Conservation (phyloP, 1,139 yeast species). For the Scheffersomyces quercinus region DNA sequence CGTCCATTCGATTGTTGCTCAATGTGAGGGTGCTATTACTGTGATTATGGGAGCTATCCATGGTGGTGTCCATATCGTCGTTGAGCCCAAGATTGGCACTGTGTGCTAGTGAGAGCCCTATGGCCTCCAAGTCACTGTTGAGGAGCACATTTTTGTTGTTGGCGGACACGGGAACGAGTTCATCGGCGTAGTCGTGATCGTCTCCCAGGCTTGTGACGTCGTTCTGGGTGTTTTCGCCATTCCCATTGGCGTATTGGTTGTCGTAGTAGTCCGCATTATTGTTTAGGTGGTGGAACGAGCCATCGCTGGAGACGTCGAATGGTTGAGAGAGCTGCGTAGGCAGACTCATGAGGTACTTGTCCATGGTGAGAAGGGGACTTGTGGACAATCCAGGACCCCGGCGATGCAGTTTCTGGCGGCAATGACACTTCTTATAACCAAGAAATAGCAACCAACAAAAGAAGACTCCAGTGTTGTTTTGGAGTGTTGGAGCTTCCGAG, state of each 20-base stretch:
- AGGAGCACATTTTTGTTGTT: constrained; percentile 8
- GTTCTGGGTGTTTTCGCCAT: constrained; percentile 8
- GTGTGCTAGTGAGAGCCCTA: constrained; percentile 1
- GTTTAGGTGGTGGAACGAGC: constrained; percentile 10
- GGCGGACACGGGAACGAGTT: constrained; percentile 26
- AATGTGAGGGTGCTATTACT: constrained; percentile 2
- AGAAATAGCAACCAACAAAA: too few relatives aligned
- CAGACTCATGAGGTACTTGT: constrained; percentile 46
- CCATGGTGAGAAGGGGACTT: constrained; percentile 24
- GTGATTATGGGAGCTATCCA: constrained; percentile 5
- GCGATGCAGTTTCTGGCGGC: too few relatives aligned
- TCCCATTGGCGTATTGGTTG: constrained; percentile 4
- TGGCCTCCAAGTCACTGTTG: constrained; percentile 2
- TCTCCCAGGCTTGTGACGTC: constrained; percentile 6
- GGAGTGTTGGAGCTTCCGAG: too few relatives aligned
- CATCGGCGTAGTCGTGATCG: constrained; percentile 9
- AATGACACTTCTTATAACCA: too few relatives aligned
- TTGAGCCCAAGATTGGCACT: constrained; percentile 3
- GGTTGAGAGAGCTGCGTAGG: constrained; percentile 43
- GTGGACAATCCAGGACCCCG: too few relatives aligned
- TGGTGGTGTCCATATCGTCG: constrained; percentile 5
- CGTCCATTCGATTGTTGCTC: neutral
- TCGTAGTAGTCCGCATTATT: constrained; percentile 8
- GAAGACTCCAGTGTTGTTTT: too few relatives aligned
- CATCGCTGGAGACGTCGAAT: constrained; percentile 22